A percentile compares a stretch with the other conserved stretches of the same genome.
Conservation (phyloP, 805 yeast genomes). For the Candida takata region DNA sequence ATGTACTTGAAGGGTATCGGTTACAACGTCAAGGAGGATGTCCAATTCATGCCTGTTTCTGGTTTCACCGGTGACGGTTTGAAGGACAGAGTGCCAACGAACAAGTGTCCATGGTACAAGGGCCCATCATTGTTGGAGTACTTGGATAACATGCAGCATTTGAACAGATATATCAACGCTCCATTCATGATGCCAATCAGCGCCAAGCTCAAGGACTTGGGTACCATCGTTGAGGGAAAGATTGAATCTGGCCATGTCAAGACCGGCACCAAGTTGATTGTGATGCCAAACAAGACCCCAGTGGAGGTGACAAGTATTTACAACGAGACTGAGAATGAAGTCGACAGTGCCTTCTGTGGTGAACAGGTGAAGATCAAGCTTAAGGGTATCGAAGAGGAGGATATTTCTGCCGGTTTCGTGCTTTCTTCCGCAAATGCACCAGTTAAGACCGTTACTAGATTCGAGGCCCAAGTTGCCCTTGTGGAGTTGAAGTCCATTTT, state of each 20-base stretch:
- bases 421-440: conserved; percentile 82
- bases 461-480: conserved; percentile 95
- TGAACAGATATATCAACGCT: conserved; percentile 81
- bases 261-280: conserved; percentile 64
- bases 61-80: conserved; percentile 97
- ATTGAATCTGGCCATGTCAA: conserved; percentile 92
- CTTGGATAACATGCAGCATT: conserved; percentile 74
- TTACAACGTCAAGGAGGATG: conserved; percentile 75
- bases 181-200: conserved; percentile 97
- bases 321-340: conserved; percentile 95
- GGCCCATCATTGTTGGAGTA: conserved; percentile 92
- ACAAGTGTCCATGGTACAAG: conserved; percentile 83
- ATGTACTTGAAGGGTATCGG: conserved; percentile 83
- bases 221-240: conserved; percentile 97
- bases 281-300: conserved; percentile 86
- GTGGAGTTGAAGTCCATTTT: conserved; percentile 93
- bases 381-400: conserved; percentile 97
- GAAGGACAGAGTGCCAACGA: conserved; percentile 70
- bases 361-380: conserved; percentile 93
- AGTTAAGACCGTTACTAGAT: conserved; percentile 80
- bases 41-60: conserved; percentile 92
- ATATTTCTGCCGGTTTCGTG: conserved; percentile 85
- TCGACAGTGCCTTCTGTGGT: conserved; percentile 85
- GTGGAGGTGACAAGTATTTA: conserved; percentile 85
- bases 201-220: conserved; percentile 93